A percentile compares a stretch with the other conserved stretches of the same genome.
phyloP scores from a whole-genome alignment of 768 basidiomycete genomes.

The Daedaleopsis sinensis region DNA sequence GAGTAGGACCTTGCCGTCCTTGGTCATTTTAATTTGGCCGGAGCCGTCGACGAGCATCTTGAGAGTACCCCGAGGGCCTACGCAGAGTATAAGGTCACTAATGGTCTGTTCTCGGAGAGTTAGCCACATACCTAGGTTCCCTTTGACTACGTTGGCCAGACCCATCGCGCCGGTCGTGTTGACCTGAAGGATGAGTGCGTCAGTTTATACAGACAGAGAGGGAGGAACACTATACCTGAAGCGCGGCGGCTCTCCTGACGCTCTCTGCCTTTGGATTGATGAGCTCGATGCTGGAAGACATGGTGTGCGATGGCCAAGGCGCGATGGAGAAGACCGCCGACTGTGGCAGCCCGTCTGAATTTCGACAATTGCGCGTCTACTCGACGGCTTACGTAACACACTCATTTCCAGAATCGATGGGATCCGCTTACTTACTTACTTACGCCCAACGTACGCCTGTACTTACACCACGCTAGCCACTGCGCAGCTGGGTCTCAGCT shows the following conservation, averaged over 20 bases:
- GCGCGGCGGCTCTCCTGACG: constrained; percentile 84
- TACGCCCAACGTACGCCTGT: too few relatives aligned
- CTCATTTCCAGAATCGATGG: not conserved
- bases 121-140: constrained; percentile 76
- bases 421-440: too few relatives aligned
- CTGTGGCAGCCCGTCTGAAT: not conserved
- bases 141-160: constrained; percentile 94
- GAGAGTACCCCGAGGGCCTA: constrained; percentile 94
- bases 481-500: too few relatives aligned
- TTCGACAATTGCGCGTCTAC: not conserved
- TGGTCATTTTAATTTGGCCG: constrained; percentile 99
- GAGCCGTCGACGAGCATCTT: constrained; percentile 99
- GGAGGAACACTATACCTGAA: constrained; percentile 63
- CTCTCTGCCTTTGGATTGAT: constrained; percentile 98
- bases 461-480: too few relatives aligned
- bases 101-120: constrained; percentile 9
- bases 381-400: not conserved
- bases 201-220: not conserved
- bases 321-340: too few relatives aligned
- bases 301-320: constrained; percentile 6
- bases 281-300: constrained; percentile 80
- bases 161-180: constrained; percentile 96
- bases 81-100: not conserved
- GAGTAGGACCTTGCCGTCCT: constrained; percentile 97
- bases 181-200: constrained; percentile 52